These are phyloP conservation scores for Lotus japonicus DNA, from an alignment of 306 rosid species.

Conservation along the genomic window DNA sequence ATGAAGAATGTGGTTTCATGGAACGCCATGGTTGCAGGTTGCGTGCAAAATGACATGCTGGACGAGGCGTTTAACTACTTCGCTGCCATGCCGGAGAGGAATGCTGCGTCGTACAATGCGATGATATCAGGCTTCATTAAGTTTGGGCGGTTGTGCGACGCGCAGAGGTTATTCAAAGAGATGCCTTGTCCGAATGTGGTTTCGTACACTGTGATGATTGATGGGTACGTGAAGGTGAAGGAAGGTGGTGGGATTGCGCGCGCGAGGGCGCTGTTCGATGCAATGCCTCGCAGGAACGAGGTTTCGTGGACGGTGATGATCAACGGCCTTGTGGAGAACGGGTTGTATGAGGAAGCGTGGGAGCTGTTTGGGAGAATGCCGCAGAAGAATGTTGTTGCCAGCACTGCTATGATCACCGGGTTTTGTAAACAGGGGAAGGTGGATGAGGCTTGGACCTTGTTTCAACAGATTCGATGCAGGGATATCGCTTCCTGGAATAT, in stretches of 20 bases:
- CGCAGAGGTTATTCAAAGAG: constrained; percentile 34
- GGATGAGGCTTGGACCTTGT: constrained; percentile 39
- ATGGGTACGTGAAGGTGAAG: constrained; percentile 32
- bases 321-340: constrained; percentile 42
- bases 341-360: constrained; percentile 41
- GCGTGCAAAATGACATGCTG: constrained; percentile 33
- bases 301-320: constrained; percentile 56
- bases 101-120: constrained; percentile 39
- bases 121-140: constrained; percentile 42
- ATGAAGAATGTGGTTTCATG: constrained; percentile 41
- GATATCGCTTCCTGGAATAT: constrained; percentile 51
- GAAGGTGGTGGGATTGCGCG: constrained; percentile 35
- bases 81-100: constrained; percentile 31
- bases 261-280: constrained; percentile 45
- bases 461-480: constrained; percentile 30
- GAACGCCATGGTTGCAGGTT: constrained; percentile 46
- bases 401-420: constrained; percentile 48
- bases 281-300: constrained; percentile 29
- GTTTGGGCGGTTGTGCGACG: constrained; percentile 36
- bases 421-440: constrained; percentile 42
- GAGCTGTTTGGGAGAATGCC: constrained; percentile 44
- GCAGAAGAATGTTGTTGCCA: constrained; percentile 29
- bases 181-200: constrained; percentile 43
- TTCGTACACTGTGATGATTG: constrained; percentile 46
- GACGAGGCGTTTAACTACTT: constrained; percentile 37